Conservation (phyloP, 2,329 filamentous ascomycete genomes). For the Cladosporium sp. region DNA sequence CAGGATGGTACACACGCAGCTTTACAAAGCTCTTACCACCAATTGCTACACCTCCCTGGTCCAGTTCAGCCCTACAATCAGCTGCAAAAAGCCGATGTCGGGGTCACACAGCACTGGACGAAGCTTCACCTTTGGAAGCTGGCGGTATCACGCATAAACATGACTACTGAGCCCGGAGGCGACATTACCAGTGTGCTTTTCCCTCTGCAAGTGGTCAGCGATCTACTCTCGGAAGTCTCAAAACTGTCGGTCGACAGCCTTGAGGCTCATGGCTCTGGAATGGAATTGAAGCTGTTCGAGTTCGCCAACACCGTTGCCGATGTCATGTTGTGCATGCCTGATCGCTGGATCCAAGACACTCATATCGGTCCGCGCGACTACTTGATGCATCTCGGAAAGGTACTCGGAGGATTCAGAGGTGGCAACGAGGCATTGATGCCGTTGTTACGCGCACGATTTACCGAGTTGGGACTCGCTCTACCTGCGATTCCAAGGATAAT, state of each 20-base stretch:
- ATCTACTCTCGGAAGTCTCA: conserved; percentile 3
- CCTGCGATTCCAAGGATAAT: not conserved
- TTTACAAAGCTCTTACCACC: not conserved
- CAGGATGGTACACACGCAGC: not conserved
- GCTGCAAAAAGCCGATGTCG: conserved; percentile 47
- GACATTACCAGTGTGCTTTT: conserved; percentile 13
- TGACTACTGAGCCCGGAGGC: not conserved
- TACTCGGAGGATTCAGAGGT: conserved; percentile 1
- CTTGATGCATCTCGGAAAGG: conserved; percentile 1
- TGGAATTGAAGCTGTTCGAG: conserved; percentile 58
- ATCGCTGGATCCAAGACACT: not conserved
- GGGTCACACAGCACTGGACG: conserved; percentile 49
- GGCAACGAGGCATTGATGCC: conserved; percentile 7
- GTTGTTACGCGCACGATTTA: not conserved
- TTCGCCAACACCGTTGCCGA: conserved; percentile 58
- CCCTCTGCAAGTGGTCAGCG: conserved; percentile 2
- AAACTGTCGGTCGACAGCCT: conserved; percentile 35
- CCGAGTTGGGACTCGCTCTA: not conserved
- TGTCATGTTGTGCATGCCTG: conserved; percentile 40
- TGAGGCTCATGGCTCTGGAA: conserved; percentile 53
- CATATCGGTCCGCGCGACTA: conserved; percentile 7
- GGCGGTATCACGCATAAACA: conserved; percentile 40
- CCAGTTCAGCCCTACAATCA: conserved; percentile 8
- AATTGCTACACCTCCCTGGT: conserved; percentile 5
- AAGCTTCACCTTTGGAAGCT: conserved; percentile 48